phyloP scores from a whole-genome alignment of 2,329 filamentous ascomycete genomes.

The Ascochyta clinopodiicola region DNA sequence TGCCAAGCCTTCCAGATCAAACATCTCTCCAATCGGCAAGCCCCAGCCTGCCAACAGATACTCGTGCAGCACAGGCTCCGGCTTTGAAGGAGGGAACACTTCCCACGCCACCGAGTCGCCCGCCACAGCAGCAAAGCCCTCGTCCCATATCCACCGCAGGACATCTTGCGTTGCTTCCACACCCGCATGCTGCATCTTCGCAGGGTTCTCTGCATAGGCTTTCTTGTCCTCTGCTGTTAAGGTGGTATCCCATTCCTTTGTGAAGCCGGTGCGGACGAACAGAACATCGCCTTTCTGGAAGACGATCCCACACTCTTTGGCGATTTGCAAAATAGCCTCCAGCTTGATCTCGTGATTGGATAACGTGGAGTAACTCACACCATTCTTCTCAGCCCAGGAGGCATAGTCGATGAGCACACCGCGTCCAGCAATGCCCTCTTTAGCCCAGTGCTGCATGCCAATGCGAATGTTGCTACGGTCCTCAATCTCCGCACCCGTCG shows the following conservation, averaged over 20 bases:
- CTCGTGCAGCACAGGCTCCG: constrained; percentile 26
- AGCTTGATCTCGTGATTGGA: constrained; percentile 18
- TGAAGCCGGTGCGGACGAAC: constrained; percentile 27
- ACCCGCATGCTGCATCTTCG: constrained; percentile 40
- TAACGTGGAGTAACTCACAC: constrained; percentile 19
- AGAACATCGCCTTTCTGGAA: constrained; percentile 31
- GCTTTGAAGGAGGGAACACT: constrained; percentile 35
- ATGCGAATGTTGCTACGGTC: constrained; percentile 21
- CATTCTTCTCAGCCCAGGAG: constrained; percentile 24
- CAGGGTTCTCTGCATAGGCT: constrained; percentile 30
- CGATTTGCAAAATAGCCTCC: constrained; percentile 16
- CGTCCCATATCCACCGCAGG: constrained; percentile 43
- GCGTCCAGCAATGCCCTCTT: constrained; percentile 28
- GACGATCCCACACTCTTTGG: constrained; percentile 15
- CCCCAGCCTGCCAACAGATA: constrained; percentile 56
- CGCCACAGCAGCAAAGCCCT: constrained; percentile 38
- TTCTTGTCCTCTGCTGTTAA: constrained; percentile 18
- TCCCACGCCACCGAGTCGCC: constrained; percentile 48
- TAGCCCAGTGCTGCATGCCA: constrained; percentile 25
- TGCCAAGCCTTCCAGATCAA: constrained; percentile 54
- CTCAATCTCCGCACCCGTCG: constrained; percentile 25
- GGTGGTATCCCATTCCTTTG: constrained; percentile 20
- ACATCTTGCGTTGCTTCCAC: constrained; percentile 31
- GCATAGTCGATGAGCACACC: constrained; percentile 29
- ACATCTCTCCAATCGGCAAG: constrained; percentile 48